Evolutionary conservation across 805 yeast genomes (phyloP), one percentile per base, ranked within the genome.

Genomic region (Kregervanrija delftensis): DNA sequence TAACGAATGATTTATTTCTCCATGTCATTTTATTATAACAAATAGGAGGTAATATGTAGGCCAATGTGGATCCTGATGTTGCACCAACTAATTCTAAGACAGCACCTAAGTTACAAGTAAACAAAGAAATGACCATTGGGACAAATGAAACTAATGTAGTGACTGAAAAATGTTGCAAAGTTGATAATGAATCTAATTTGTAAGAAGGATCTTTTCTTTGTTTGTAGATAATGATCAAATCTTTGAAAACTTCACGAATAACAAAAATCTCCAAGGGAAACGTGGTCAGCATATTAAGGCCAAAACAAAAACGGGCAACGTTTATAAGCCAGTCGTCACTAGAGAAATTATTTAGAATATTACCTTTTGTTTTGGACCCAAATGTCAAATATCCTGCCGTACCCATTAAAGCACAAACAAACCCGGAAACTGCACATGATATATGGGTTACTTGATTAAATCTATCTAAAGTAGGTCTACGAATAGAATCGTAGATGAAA

Each of bases 191-290:
- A 3, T 63, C 67, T 11, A 51, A 48, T 3, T 46, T 49, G 33
- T 39, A 51, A 15, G 44, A 42, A 12, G 50, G 45, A 15, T 52
- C 51, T 16, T 40, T 39, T 33, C 52, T 43, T 12, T 50, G 48
- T 17, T 59, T 54, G 44, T 60, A 60, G 8, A 60, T 54, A 8
- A 52, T 48, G 55, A 69, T 64, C 58, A 83, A 65, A 52, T 87
- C 95, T 47, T 78, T 74, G n/a, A 86, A 61, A 1, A 90, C 96
- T 53, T 90, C 96, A 50, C 97, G 68, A 31, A 93, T 81, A 2
- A 91, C 98, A 60, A 89, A 90, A 0, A 90, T 77, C 61, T 90
- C 98, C 42, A 90, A 62, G 0, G 98, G 98, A 52, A 86, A 81
- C 0, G 96, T 89, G 0, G 96, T 89, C 41, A 89, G 69, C 96